phyloP scores from a whole-genome alignment of 805 yeast genomes.

The Komagataella pastoris region DNA sequence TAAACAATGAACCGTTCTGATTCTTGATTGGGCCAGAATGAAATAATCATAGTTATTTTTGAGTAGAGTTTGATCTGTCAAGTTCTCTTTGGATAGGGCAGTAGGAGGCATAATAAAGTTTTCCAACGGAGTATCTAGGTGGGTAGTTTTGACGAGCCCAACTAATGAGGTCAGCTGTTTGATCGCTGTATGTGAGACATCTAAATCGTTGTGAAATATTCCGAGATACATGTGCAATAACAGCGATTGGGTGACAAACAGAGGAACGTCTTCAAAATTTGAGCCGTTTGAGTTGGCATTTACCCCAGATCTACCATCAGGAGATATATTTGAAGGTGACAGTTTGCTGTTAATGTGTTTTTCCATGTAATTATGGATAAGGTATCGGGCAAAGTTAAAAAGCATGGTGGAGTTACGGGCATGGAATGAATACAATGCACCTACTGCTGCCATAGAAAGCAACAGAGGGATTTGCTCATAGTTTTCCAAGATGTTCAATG shows the following conservation, averaged over 20 bases:
- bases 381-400: slow-evolving; percentile 52
- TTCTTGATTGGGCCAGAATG: slow-evolving; percentile 39
- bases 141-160: slow-evolving; percentile 38
- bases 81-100: slow-evolving; percentile 8
- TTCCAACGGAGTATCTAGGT: slow-evolving; percentile 36
- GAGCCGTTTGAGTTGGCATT: neutral
- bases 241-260: slow-evolving; percentile 42
- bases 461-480: slow-evolving; percentile 50
- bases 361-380: slow-evolving; percentile 56
- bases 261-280: slow-evolving; percentile 38
- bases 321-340: slow-evolving; percentile 6
- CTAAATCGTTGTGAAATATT: slow-evolving; percentile 41
- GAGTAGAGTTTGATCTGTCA: slow-evolving; percentile 13
- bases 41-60: slow-evolving; percentile 36
- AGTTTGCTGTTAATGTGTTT: slow-evolving; percentile 24
- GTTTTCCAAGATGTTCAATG: slow-evolving; percentile 31
- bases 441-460: slow-evolving; percentile 75
- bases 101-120: slow-evolving; percentile 28
- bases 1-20: slow-evolving; percentile 37
- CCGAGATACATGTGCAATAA: slow-evolving; percentile 42
- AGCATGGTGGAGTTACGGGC: slow-evolving; percentile 61
- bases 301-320: neutral
- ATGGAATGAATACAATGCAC: slow-evolving; percentile 77
- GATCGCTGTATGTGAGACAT: slow-evolving; percentile 33
- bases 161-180: slow-evolving; percentile 40